These are phyloP conservation scores for Elaeis oleifera DNA, from an alignment of 202 grass and related monocot species.

Conservation along the genomic window DNA sequence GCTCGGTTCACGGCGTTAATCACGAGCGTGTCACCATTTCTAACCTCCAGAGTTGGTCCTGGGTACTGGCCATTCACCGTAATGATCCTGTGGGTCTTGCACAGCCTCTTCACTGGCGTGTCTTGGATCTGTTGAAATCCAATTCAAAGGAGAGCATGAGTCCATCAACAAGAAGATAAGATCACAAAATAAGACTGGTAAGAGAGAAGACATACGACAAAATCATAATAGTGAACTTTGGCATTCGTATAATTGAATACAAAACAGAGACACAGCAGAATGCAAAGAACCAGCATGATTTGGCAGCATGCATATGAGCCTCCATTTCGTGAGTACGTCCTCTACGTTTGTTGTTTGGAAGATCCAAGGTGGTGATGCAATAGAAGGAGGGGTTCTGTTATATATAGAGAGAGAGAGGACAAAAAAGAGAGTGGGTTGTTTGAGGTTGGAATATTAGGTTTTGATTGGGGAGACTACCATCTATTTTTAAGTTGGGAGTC, in stretches of 20 bases:
- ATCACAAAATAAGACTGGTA: background rate
- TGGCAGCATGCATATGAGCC: slow-evolving; percentile 13
- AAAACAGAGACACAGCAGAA: slow-evolving; percentile 28
- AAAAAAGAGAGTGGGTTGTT: slow-evolving; percentile 37
- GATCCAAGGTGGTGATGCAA: slow-evolving; percentile 9
- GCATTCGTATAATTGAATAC: slow-evolving; percentile 35
- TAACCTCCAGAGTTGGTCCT: slow-evolving; percentile 61
- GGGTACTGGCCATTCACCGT: slow-evolving; percentile 88
- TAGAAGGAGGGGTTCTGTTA: background rate
- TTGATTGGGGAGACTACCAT: slow-evolving; percentile 5
- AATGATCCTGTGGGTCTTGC: slow-evolving; percentile 53
- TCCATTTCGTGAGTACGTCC: slow-evolving; percentile 11
- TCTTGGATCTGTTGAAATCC: slow-evolving; percentile 44
- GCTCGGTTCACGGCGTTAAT: slow-evolving; percentile 72
- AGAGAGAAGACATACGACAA: slow-evolving; percentile 34
- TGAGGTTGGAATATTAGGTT: slow-evolving; percentile 47
- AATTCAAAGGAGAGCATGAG: background rate
- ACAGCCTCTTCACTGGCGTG: slow-evolving; percentile 72
- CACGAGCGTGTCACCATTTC: slow-evolving; percentile 60
- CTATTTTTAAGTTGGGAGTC: slow-evolving; percentile 12
- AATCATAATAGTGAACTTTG: slow-evolving; percentile 76
- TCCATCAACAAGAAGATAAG: background rate
- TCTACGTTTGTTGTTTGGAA: slow-evolving; percentile 3
- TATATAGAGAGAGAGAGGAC: slow-evolving; percentile 25
- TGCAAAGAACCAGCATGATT: slow-evolving; percentile 14